Evolutionary conservation across 1,139 yeast genomes (phyloP).

Genomic region (Scheffersomyces parashehatae): DNA sequence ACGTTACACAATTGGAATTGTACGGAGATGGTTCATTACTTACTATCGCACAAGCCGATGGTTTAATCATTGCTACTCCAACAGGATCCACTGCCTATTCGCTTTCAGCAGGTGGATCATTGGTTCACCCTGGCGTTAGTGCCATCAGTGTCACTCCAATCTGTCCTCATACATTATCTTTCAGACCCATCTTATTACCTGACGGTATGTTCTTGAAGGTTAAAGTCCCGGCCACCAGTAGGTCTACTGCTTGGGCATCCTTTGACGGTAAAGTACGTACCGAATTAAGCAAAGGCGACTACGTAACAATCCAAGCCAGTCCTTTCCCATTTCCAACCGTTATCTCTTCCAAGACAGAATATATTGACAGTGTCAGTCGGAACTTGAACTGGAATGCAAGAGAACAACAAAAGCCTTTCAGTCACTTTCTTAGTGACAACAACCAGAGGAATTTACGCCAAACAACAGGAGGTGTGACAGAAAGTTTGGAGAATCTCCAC

Average conservation of each 20-base stretch:
- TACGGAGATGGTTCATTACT: slow-evolving; percentile 79
- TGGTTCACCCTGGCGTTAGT: slow-evolving; percentile 87
- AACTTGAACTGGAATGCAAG: slow-evolving; percentile 86
- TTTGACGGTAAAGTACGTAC: slow-evolving; percentile 83
- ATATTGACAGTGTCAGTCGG: slow-evolving; percentile 79
- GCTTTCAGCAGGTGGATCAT: slow-evolving; percentile 85
- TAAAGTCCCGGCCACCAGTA: slow-evolving; percentile 64
- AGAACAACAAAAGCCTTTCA: slow-evolving; percentile 77
- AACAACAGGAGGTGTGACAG: slow-evolving; percentile 1
- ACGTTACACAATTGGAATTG: slow-evolving; percentile 77
- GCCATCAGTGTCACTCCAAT: slow-evolving; percentile 90
- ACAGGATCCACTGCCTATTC: slow-evolving; percentile 94
- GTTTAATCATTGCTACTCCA: slow-evolving; percentile 84
- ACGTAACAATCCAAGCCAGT: slow-evolving; percentile 74
- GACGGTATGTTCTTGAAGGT: slow-evolving; percentile 81
- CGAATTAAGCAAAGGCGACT: slow-evolving; percentile 71
- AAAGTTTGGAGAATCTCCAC: slow-evolving; percentile 10
- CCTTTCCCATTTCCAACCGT: slow-evolving; percentile 88
- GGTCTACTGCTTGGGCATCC: slow-evolving; percentile 88
- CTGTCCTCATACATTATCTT: slow-evolving; percentile 88
- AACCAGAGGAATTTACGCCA: slow-evolving; percentile 28
- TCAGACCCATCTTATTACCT: slow-evolving; percentile 83
- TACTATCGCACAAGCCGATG: slow-evolving; percentile 90
- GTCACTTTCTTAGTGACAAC: slow-evolving; percentile 50
- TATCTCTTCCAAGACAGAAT: slow-evolving; percentile 71